Base-by-base conservation (phyloP, 495 filamentous ascomycete genomes). In the Aeminium ludgeri region DNA sequence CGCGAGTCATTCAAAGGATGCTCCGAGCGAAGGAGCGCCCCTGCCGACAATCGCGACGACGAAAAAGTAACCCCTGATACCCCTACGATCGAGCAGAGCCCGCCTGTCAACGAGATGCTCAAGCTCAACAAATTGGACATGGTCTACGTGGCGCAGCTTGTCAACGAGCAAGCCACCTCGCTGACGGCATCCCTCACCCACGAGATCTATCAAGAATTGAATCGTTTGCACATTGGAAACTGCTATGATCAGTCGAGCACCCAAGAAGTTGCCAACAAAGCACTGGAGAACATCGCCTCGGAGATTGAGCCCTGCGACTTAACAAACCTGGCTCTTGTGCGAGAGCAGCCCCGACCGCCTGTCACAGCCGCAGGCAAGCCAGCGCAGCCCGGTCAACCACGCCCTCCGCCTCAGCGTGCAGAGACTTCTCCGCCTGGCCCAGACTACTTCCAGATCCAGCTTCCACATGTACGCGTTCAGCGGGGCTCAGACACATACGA, bases 391-490 rank as follows among this genome's bases (percentile, higher is more conserved):
- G 40, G 46, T 11, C 34, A 41, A 20, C 43, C 30, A 18, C 48
- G 48, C 10, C 44, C 23, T 8, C 23, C 38, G 7, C 36, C 48
- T 15, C 33, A 33, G 7, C 46, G 40, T 7, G n/a, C 28, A 12
- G 39, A 44, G 7, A 43, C 27, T 19, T 16, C 36, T 13, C 30
- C 25, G 10, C 31, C 34, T 13, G 46, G 42, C 1, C 39, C 47
- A 4, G 40, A 50, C 32, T 58, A 65, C 32, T 59, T 62, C 37
- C 52, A 44, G 10, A 45, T 70, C 20, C 60, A 65, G 7, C 65
- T 72, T 3, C 83, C 83, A 2, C 78, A 86, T 54, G 54, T 94
- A 19, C 80, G 84, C 33, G 59, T 95, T 13, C 78, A 80, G 30
- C 73, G 86, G 1, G 74, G 76, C 10, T 80, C 85, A 33, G 73